Base-by-base conservation (phyloP, 2,329 filamentous ascomycete species). In the Cytospora schulzeri region DNA sequence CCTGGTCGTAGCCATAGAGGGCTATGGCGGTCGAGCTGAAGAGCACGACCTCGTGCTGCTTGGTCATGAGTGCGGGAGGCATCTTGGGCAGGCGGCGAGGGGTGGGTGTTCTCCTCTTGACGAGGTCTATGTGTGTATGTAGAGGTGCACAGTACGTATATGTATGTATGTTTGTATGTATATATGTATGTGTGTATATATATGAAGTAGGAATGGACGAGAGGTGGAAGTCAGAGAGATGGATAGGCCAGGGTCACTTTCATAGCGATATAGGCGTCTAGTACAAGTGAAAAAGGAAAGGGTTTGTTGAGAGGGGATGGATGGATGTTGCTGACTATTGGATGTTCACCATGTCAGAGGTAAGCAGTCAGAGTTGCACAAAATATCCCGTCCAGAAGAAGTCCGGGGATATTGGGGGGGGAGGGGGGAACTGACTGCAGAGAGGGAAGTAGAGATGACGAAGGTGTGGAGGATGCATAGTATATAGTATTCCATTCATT, bases 21-120 rank as follows among this genome's bases (percentile, higher is more conserved):
- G 74, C 75, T 60, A 79, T 79, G 55, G 76, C 76, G 14, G 75
- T 75, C 52, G 74, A 77, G 24, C 73, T 77, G 69, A 78, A 78
- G 9, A 74, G 59, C 19, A 77, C 71, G 54, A 77, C 75, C 67
- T 75, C 71, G 63, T 70, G 66, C 65, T 75, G 74, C 68, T 76
- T 76, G 4, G 75, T 72, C 35, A 74, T 57, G 3, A 71, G 53
- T 3, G 71, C 15, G 29, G 57, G 38, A 48, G 56, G 31, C 64
- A 66, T 66, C 24, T 28, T 57, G 50, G 24, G 24, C 11, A 15
- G 29, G 4, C 12, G 31, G 31, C 12, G 33, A 35, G 7, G 33
- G 22, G 22, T 38, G 14, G 1, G 14, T 15, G 19, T 22, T 6
- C 1, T 3, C 6, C 31, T 19, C 31, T 17, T 12, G 29, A 22